phyloP scores from a whole-genome alignment of 495 filamentous ascomycete species.

The Cercophora sp. region DNA sequence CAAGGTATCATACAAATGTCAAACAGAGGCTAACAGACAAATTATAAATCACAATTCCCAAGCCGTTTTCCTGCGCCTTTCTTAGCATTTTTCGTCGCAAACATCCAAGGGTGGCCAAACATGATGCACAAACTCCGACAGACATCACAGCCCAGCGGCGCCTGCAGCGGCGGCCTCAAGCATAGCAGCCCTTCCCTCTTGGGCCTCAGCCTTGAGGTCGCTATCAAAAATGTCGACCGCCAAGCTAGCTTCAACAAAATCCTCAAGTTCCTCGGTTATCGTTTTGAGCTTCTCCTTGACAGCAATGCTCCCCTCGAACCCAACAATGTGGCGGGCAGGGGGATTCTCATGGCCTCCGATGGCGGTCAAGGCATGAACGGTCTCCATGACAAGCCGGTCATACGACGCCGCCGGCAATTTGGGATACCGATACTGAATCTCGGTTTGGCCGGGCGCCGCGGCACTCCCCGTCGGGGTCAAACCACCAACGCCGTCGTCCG shows the following conservation, averaged over 20 bases:
- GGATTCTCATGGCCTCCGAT: constrained; percentile 96
- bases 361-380: constrained; percentile 84
- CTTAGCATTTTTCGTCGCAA: background rate
- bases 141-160: background rate
- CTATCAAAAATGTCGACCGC: constrained; percentile 71
- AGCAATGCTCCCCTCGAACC: constrained; percentile 78
- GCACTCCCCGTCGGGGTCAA: background rate
- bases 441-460: constrained; percentile 27
- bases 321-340: constrained; percentile 89
- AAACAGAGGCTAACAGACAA: too few species aligned
- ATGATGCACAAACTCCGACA: constrained; percentile 2
- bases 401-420: constrained; percentile 61
- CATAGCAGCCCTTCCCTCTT: constrained; percentile 26
- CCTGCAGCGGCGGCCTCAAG: constrained; percentile 21
- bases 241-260: constrained; percentile 86
- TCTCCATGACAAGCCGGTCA: constrained; percentile 72
- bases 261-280: constrained; percentile 90
- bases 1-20: too few species aligned
- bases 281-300: constrained; percentile 97
- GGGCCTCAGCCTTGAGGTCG: constrained; percentile 45
- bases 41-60: too few species aligned
- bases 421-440: constrained; percentile 68
- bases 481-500: background rate
- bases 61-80: background rate
- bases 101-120: background rate